Conservation (phyloP, 2,329 filamentous ascomycete species). For the Neofusicoccum cordaticola region DNA sequence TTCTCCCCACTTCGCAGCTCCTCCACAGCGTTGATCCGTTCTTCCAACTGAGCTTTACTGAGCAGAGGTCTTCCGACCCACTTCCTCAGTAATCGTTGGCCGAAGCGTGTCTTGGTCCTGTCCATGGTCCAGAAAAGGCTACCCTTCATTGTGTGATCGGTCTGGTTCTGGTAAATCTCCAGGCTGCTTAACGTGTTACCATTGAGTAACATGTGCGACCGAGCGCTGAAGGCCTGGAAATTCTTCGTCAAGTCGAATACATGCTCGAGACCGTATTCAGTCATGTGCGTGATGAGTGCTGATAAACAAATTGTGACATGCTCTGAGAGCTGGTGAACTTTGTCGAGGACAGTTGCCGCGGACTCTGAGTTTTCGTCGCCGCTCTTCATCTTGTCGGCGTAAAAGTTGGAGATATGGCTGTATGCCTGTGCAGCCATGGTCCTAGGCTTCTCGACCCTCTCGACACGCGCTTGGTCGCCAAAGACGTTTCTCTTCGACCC, state of each 20-base stretch:
- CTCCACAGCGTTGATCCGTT: slow-evolving; percentile 78
- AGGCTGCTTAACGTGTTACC: slow-evolving; percentile 91
- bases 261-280: slow-evolving; percentile 89
- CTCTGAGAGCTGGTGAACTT: slow-evolving; percentile 80
- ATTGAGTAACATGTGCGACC: slow-evolving; percentile 93
- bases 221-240: slow-evolving; percentile 90
- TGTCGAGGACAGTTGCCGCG: slow-evolving; percentile 70
- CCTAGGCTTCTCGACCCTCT: slow-evolving; percentile 71
- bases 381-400: slow-evolving; percentile 76
- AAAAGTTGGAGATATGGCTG: slow-evolving; percentile 89
- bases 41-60: slow-evolving; percentile 70
- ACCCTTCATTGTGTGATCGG: slow-evolving; percentile 78
- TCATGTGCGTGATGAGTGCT: slow-evolving; percentile 91
- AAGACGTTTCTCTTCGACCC: slow-evolving; percentile 87
- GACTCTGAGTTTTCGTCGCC: slow-evolving; percentile 33
- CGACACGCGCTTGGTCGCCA: slow-evolving; percentile 83
- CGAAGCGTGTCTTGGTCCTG: slow-evolving; percentile 86
- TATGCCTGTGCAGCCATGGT: slow-evolving; percentile 81
- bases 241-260: slow-evolving; percentile 96
- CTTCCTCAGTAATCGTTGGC: slow-evolving; percentile 81
- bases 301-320: slow-evolving; percentile 88
- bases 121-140: slow-evolving; percentile 95
- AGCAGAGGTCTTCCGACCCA: slow-evolving; percentile 93
- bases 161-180: slow-evolving; percentile 94
- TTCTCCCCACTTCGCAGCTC: slow-evolving; percentile 73